A percentile compares a stretch with the other conserved stretches of the same genome.
phyloP scores from a whole-genome alignment of 345 rosid genomes.

The Mangifera indica region DNA sequence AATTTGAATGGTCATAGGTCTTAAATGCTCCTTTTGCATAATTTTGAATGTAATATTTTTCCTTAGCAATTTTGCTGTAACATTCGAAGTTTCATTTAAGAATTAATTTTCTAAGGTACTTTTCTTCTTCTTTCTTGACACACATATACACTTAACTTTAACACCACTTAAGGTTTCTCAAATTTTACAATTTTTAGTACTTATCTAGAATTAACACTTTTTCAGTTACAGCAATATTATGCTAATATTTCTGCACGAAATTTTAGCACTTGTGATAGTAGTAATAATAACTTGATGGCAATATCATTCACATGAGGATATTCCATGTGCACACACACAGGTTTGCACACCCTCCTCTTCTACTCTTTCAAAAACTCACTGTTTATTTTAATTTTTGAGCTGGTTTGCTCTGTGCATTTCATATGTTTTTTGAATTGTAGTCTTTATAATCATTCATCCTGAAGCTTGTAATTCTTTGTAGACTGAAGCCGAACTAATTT shows the following conservation, averaged over 20 bases:
- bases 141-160: background rate
- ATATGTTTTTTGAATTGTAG: conserved; percentile 3
- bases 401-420: background rate
- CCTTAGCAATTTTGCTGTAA: background rate
- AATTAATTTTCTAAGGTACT: background rate
- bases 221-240: background rate
- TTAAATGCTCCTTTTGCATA: background rate
- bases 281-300: background rate
- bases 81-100: background rate
- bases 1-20: conserved; percentile 5
- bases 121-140: background rate
- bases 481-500: conserved; percentile 97
- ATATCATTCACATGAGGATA: background rate
- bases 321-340: background rate
- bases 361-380: background rate
- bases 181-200: background rate
- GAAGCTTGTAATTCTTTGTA: conserved; percentile 23
- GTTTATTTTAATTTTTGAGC: background rate
- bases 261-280: background rate
- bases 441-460: conserved; percentile 4
- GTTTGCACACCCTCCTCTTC: background rate
- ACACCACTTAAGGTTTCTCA: background rate
- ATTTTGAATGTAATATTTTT: background rate
- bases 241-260: background rate
- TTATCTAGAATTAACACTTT: background rate